phyloP scores from a whole-genome alignment of 2,329 filamentous ascomycete genomes.

The Penicillium italicum region DNA sequence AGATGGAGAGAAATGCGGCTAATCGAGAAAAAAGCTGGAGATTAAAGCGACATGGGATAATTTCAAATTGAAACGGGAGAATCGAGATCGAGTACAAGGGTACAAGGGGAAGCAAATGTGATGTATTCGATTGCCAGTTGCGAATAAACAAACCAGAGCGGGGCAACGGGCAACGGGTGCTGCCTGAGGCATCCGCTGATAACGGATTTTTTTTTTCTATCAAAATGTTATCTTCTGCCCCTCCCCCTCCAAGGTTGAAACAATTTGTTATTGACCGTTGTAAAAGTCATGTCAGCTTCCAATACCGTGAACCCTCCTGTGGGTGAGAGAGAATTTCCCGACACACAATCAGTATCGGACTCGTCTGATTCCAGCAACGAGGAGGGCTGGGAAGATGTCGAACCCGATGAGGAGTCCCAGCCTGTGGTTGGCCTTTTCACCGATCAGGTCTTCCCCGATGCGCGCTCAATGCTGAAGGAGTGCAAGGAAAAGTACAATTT shows the following conservation, averaged over 20 bases:
- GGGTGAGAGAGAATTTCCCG: slow-evolving; percentile 25
- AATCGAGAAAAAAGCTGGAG: slow-evolving; percentile 14
- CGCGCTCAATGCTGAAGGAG: slow-evolving; percentile 63
- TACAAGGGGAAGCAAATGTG: slow-evolving; percentile 7
- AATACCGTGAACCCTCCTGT: slow-evolving; percentile 17
- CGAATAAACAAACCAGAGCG: slow-evolving; percentile 27
- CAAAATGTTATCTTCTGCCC: slow-evolving; percentile 21
- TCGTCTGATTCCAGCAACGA: slow-evolving; percentile 49
- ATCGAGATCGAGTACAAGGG: background rate
- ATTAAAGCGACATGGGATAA: slow-evolving; percentile 1
- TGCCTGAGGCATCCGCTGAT: slow-evolving; percentile 23
- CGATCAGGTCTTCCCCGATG: slow-evolving; percentile 61
- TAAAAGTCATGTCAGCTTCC: slow-evolving; percentile 30
- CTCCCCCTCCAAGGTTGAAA: slow-evolving; percentile 11
- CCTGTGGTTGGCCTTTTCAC: slow-evolving; percentile 66
- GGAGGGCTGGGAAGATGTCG: slow-evolving; percentile 57
- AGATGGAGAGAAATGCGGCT: slow-evolving; percentile 8
- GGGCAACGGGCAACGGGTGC: slow-evolving; percentile 19
- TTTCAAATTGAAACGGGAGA: background rate
- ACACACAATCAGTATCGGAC: slow-evolving; percentile 33
- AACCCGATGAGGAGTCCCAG: slow-evolving; percentile 61
- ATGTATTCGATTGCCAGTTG: slow-evolving; percentile 11
- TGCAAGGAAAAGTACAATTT: slow-evolving; percentile 65
- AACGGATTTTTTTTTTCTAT: slow-evolving; percentile 25
- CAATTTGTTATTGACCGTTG: slow-evolving; percentile 1